Evolutionary conservation across 2,329 filamentous ascomycete species (phyloP), one percentile per base, ranked within the genome.

Genomic region (Neofusicoccum parvum): DNA sequence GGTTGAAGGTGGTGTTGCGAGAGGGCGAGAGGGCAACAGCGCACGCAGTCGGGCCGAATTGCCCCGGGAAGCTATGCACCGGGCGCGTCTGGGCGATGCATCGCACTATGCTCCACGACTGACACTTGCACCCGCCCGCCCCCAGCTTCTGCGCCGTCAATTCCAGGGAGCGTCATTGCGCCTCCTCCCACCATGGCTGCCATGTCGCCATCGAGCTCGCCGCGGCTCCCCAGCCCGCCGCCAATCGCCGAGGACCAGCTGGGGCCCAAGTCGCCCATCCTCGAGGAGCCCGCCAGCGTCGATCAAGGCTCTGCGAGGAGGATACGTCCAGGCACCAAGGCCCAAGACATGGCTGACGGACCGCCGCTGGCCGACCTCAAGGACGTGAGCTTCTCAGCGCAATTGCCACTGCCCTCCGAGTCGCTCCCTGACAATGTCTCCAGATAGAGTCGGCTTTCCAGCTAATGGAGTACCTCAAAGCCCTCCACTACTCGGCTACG

Each of bases 361-460:
- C 95, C 94, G 70, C 94, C 95, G 15, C 83, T 98, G 68, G 86
- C 97, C 64, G 91, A 94, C 49, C 81, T 97, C 67, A 87, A 88
- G 69, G 92, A 97, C 32, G 27, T 58, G 36, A 17, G 48, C 27
- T 15, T 39, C 9, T 45, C 36, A n/a, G 46, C n/a, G 11, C 48
- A 41, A 46, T 60, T 32, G 32, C 39, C 14, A 7, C 32, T 23
- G 49, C 45, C 36, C 45, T 49, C 48, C 50, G 49, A 62, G 27
- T 51, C 43, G 66, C 34, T 65, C 23, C 66, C 70, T 75, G 67
- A 75, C 66, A 51, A 46, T 64, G 27, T n/a, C 58, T 62, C 48
- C 69, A 97, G 92, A 92, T 99, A 70, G 94, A 99, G 76, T 98
- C 94, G 23, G 92, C 95, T 50, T 99, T 98, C 77, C 95, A 97